These are phyloP conservation scores for Penicillium parvum DNA, from an alignment of 495 filamentous ascomycete genomes.

Conservation along the genomic window DNA sequence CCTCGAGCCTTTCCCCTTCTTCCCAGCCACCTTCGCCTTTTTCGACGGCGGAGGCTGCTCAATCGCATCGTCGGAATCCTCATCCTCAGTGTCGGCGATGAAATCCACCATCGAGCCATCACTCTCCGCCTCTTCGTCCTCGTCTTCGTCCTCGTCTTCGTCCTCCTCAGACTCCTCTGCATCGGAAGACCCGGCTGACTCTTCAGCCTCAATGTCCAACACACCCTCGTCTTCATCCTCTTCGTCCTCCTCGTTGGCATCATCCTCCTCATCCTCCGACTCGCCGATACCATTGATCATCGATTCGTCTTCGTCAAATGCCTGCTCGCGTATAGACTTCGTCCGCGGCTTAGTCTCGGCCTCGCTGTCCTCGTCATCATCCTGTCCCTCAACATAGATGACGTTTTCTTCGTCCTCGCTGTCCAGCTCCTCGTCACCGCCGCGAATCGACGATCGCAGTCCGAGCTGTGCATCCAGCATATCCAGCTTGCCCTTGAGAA, in stretches of 20 bases:
- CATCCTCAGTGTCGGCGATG: slow-evolving; percentile 44
- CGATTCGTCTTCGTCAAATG: slow-evolving; percentile 42
- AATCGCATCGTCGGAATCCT: slow-evolving; percentile 35
- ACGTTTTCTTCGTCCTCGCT: slow-evolving; percentile 72
- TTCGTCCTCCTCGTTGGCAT: slow-evolving; percentile 37
- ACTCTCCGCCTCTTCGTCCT: slow-evolving; percentile 40
- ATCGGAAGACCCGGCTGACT: slow-evolving; percentile 44
- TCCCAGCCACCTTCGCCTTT: slow-evolving; percentile 33
- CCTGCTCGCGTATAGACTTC: slow-evolving; percentile 39
- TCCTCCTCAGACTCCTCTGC: slow-evolving; percentile 44
- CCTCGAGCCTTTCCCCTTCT: slow-evolving; percentile 34
- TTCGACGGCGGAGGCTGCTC: slow-evolving; percentile 33
- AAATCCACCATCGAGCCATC: slow-evolving; percentile 44
- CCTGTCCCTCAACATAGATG: slow-evolving; percentile 82
- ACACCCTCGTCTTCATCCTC: slow-evolving; percentile 37
- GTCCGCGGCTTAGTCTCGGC: slow-evolving; percentile 34
- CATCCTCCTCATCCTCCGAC: slow-evolving; percentile 39
- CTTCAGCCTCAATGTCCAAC: slow-evolving; percentile 44
- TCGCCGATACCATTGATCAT: slow-evolving; percentile 43
- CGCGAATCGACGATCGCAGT: slow-evolving; percentile 59
- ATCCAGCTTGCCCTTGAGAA: slow-evolving; percentile 91
- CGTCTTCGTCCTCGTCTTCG: slow-evolving; percentile 43
- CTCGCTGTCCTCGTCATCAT: slow-evolving; percentile 46
- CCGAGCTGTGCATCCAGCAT: slow-evolving; percentile 85
- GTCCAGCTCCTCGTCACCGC: slow-evolving; percentile 44